Base-by-base conservation (phyloP, 257 asterid genomes). In the Solanum pinnatisectum region DNA sequence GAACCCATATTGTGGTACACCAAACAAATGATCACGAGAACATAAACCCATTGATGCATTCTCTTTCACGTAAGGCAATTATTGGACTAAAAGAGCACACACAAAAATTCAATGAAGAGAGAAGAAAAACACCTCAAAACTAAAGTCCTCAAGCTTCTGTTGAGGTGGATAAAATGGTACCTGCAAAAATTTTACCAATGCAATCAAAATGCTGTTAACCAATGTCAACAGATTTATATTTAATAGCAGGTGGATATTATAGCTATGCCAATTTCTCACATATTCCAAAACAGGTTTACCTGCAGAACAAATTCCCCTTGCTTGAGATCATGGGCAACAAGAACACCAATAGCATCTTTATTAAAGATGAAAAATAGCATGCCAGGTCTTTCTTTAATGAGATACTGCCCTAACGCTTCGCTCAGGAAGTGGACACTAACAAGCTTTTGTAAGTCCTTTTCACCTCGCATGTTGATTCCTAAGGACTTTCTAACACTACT, bases 141-240 rank as follows among this genome's bases (percentile, higher is more conserved):
- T 90, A 90, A 97, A 97, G 91, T 97, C 98, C 91, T 92, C 95
- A 60, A 96, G 90, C 90, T 90, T 93, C 89, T 97, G 98, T 90
- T 97, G 99, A 35, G 99, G 99, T 1, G 99, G 99, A 91, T 97
- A 97, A 93, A 93, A 95, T 35, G 98, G 99, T 60, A 95, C 94
- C 99, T 97, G 89, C 88, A 90, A 74, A 88, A 72, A 27, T 89
- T 39, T 56, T 83, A 87, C 11, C 32, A 87, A 25, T 8, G 15
- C 30, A 42, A 35, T 37, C 67, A 84, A 60, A 37, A 52, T 74
- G 59, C 23, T 70, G 87, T 32, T 60, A 35, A 18, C 7, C 79
- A 72, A 76, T 71, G 59, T 15, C 23, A 72, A 27, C 42, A 72
- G 46, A 49, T 44, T 46, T n/a, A 72, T 27, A 33, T 30, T 32